These are phyloP conservation scores for Casaregolazyma lundiana DNA, from an alignment of 1,139 yeast genomes.

Conservation along the genomic window DNA sequence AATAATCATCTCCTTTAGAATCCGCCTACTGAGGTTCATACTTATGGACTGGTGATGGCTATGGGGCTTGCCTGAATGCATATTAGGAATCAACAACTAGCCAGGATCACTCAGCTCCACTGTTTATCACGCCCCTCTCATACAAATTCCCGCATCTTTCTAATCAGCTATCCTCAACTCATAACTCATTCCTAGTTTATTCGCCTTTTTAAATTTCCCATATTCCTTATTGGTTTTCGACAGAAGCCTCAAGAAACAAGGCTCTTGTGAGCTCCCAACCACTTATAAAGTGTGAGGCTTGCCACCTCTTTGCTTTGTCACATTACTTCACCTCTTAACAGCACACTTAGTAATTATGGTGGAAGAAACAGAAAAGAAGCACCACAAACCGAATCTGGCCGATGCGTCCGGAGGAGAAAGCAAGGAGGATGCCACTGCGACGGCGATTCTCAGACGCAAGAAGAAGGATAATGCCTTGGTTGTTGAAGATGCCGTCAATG, in stretches of 20 bases:
- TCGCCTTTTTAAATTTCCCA: background rate
- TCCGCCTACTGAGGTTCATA: too few species aligned
- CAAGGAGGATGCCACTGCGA: conserved; percentile 84
- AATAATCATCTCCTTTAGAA: too few species aligned
- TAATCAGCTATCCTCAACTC: background rate
- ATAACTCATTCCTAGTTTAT: background rate
- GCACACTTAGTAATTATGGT: conserved; percentile 4
- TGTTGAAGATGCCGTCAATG: conserved; percentile 96
- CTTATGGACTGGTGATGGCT: too few species aligned
- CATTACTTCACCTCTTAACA: conserved; percentile 3
- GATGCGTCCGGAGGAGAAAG: conserved; percentile 50
- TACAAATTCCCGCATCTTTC: too few species aligned
- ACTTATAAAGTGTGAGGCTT: conserved; percentile 1
- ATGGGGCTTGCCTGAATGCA: too few species aligned
- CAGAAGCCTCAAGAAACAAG: background rate
- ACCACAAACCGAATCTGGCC: conserved; percentile 29
- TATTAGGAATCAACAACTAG: too few species aligned
- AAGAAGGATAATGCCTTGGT: conserved; percentile 93
- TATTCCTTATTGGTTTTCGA: background rate
- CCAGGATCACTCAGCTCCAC: too few species aligned
- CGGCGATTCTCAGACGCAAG: conserved; percentile 94
- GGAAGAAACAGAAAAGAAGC: conserved; percentile 8
- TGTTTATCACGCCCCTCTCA: too few species aligned
- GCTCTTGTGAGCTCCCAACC: background rate
- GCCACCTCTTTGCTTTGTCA: conserved; percentile 1